phyloP scores from a whole-genome alignment of 257 asterid genomes.

The Coffea canephora region DNA sequence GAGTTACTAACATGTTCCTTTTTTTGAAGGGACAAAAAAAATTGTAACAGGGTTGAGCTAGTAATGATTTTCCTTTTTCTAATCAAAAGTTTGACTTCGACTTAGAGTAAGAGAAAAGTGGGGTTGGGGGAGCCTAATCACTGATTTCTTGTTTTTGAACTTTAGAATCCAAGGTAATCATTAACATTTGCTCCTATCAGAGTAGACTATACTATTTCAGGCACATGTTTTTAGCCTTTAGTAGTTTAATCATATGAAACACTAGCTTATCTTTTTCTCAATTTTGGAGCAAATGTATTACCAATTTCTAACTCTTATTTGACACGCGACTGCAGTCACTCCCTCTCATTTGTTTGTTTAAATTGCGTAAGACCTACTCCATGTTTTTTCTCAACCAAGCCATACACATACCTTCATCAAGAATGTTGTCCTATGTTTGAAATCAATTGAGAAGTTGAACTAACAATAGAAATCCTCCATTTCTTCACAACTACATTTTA shows the following conservation, averaged over 20 bases:
- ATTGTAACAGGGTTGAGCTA: neutral
- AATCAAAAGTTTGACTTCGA: neutral
- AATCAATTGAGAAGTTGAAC: conserved; percentile 13
- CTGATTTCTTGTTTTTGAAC: neutral
- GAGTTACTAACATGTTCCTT: too few species aligned
- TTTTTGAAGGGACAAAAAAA: too few species aligned
- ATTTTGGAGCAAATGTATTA: neutral
- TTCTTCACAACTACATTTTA: conserved; percentile 4
- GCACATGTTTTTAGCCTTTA: too few species aligned
- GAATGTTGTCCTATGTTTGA: neutral
- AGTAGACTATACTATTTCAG: neutral
- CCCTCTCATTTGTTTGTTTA: neutral
- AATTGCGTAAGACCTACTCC: neutral
- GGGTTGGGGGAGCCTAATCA: too few species aligned
- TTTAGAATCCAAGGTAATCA: neutral
- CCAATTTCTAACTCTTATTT: neutral
- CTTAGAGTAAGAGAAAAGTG: too few species aligned
- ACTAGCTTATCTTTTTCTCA: neutral
- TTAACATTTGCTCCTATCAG: neutral
- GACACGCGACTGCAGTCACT: neutral
- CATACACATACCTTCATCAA: neutral
- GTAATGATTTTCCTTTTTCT: neutral
- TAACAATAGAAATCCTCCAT: conserved; percentile 8
- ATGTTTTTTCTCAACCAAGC: neutral
- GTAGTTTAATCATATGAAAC: too few species aligned